Conservation (phyloP, 2,329 filamentous ascomycete genomes). For the Fusarium concolor region DNA sequence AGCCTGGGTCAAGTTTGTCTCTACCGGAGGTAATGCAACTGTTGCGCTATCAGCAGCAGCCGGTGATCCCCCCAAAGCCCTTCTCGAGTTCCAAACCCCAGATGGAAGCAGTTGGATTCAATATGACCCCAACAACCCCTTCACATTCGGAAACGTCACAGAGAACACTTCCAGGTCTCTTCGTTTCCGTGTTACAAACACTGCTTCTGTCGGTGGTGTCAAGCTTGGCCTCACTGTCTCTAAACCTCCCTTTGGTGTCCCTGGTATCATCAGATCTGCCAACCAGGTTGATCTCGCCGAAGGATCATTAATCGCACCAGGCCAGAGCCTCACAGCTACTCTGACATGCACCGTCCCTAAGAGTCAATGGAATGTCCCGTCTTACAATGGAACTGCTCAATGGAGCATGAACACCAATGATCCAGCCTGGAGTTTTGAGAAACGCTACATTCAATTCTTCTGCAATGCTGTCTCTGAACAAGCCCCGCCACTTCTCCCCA, state of each 20-base stretch:
- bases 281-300: slow-evolving; percentile 70
- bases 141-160: slow-evolving; percentile 67
- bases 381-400: slow-evolving; percentile 59
- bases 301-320: slow-evolving; percentile 62
- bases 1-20: slow-evolving; percentile 60
- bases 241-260: slow-evolving; percentile 68
- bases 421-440: slow-evolving; percentile 56
- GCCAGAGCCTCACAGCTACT: slow-evolving; percentile 62
- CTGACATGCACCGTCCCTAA: slow-evolving; percentile 68
- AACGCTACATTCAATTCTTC: slow-evolving; percentile 63
- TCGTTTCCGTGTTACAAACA: slow-evolving; percentile 66
- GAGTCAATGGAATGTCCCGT: slow-evolving; percentile 66
- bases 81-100: slow-evolving; percentile 66
- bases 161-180: slow-evolving; percentile 62
- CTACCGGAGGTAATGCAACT: slow-evolving; percentile 61
- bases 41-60: slow-evolving; percentile 62
- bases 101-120: slow-evolving; percentile 64
- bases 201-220: slow-evolving; percentile 58
- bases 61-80: slow-evolving; percentile 60
- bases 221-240: slow-evolving; percentile 68
- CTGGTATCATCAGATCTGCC: slow-evolving; percentile 64
- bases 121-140: slow-evolving; percentile 57
- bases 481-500: slow-evolving; percentile 58
- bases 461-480: slow-evolving; percentile 66
- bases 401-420: slow-evolving; percentile 71